Base-by-base conservation (phyloP, 208 protist species). In the Phytomonas sp. region DNA sequence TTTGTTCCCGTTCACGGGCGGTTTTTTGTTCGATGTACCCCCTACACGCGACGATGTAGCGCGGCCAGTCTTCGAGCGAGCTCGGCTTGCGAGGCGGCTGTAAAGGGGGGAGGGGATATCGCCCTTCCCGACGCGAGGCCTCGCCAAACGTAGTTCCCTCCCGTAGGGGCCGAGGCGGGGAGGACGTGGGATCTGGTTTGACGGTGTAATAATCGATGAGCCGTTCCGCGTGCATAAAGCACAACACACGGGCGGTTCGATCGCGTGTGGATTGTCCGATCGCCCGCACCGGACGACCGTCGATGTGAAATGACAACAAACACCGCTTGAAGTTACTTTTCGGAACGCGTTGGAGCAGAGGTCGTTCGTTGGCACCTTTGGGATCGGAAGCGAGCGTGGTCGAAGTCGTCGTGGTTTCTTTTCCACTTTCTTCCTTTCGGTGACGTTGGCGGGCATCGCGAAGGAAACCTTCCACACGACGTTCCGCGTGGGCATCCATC, bases 161-260 rank as follows among this genome's bases (percentile, higher is more conserved):
- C 30, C 60, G 7, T 4, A 74, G 63, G 4, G 70, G 70, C 62
- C 59, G 62, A 17, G 70, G 67, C 6, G 51, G 28, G 11, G 67
- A 17, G 26, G 51, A 28, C 26, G 67, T 26, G 31, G 26, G 26
- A 34, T 26, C 30, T 28, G 40, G 31, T 6, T 17, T 29, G 4
- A 79, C 17, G n/a, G 75, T 81, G 67, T 81, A 87, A 72, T 90
- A 76, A 68, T 93, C 81, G n/a, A 95, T 81, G 13, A 95, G 81
- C 26, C 68, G 34, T 26, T 70, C 65, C 6, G 85, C 89, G 70
- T 95, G 89, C 85, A 93, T 89, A 73, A 73, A 91, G 69, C 87
- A 95, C 6, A 95, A 73, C 23, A 74, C 71, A 33, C 70, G 70
- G 0, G 89, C 82, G 8, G 63, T 66, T 67, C 89, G 89, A 32